Evolutionary conservation across 768 basidiomycete species (phyloP), one percentile per base, ranked within the genome.

Genomic region (Omphalotus guepiniiformis): DNA sequence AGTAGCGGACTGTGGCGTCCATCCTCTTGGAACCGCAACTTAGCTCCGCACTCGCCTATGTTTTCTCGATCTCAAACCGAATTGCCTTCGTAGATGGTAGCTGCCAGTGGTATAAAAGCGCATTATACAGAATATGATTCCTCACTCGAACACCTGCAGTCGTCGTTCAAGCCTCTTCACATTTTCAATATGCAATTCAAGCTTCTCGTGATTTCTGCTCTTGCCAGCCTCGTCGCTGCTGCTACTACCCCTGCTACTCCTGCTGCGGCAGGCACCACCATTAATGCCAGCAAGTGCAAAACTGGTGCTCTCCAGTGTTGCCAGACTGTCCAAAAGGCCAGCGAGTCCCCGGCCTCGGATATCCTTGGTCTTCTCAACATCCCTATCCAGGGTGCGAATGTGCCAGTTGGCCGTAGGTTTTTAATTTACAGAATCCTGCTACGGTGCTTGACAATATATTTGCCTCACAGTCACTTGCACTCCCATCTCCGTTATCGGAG

Each of bases 331-430:
- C 5, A 32, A 15, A 25, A 18, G 16, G 44, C 51, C 19, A 37
- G 43, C 16, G 28, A 30, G 16, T 36, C 51, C 19, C 45, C 49
- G 15, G 49, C 47, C n/a, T 28, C 46, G n/a, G 29, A 26, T 18
- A n/a, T 58, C 15, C 40, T 60, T 23, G 51, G 40, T n/a, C 47
- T 50, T 26, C 6, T 50, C 43, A 57, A 55, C 53, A 52, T 58
- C 42, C 86, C 85, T 60, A 65, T 88, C 5, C 75, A 87, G 6
- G 84, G 38, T 23, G 27, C 23, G 27, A 40, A 39, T 16, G 28
- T 29, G 3, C 19, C 27, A 22, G 42, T 53, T 19, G 45, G 21
- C 13, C n/a, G n/a, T n/a, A n/a, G n/a, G n/a, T n/a, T n/a, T n/a
- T n/a, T n/a, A n/a, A n/a, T n/a, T n/a, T n/a, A n/a, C n/a, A n/a